These are phyloP conservation scores for Salinomyces thailandicus DNA, from an alignment of 2,329 filamentous ascomycete species.

Conservation along the genomic window DNA sequence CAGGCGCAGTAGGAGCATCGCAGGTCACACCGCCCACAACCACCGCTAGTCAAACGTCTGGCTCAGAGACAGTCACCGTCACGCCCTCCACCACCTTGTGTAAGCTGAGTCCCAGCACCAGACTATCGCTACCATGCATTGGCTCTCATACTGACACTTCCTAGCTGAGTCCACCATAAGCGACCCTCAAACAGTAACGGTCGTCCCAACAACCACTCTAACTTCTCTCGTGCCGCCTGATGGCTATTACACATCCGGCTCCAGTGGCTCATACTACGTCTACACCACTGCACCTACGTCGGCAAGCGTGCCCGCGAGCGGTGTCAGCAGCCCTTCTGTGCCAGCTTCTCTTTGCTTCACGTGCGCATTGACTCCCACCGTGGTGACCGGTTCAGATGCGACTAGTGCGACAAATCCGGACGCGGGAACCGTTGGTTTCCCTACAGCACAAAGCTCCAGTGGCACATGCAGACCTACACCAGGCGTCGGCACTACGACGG, in stretches of 20 bases:
- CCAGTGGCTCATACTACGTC: constrained; percentile 15
- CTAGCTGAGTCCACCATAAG: no score
- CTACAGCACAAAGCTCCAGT: constrained; percentile 13
- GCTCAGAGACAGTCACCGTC: not conserved
- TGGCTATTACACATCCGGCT: constrained; percentile 11
- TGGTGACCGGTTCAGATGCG: constrained; percentile 9
- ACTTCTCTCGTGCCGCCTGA: constrained; percentile 9
- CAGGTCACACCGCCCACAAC: constrained; percentile 5
- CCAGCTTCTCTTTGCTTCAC: constrained; percentile 20
- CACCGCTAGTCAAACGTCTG: not conserved
- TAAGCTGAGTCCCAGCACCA: no score
- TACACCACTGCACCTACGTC: constrained; percentile 10
- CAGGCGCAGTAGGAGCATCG: constrained; percentile 15
- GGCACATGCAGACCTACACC: constrained; percentile 18
- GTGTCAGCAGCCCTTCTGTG: not conserved
- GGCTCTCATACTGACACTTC: no score
- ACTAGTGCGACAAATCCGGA: not conserved
- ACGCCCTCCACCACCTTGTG: constrained; percentile 1
- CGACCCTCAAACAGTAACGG: constrained; percentile 9
- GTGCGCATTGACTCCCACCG: constrained; percentile 20
- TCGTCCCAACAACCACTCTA: constrained; percentile 10
- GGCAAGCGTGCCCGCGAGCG: constrained; percentile 4
- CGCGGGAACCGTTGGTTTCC: not conserved
- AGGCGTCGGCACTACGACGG: constrained; percentile 20
- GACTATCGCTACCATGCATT: no score